phyloP scores from a whole-genome alignment of 2,329 filamentous ascomycete genomes.

The Nemania abortiva region DNA sequence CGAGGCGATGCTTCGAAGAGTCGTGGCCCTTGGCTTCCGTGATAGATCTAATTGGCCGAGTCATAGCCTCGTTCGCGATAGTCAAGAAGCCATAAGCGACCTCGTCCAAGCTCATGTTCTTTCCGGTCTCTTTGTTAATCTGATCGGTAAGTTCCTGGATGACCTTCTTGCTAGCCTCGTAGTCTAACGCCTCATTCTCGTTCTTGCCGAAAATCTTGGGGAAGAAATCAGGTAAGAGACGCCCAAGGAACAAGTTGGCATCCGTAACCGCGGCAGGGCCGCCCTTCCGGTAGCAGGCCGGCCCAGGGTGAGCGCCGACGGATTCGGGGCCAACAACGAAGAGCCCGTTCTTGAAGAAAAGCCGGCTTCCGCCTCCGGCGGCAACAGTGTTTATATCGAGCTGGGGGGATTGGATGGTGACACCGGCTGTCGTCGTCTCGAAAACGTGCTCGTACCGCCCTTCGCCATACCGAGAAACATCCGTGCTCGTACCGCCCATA shows the following conservation, averaged over 20 bases:
- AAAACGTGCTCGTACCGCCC: conserved; percentile 94
- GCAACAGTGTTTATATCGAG: conserved; percentile 96
- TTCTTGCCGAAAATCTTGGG: conserved; percentile 95
- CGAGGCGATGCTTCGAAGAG: conserved; percentile 88
- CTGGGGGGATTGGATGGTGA: conserved; percentile 92
- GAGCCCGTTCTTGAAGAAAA: conserved; percentile 90
- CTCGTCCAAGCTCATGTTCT: conserved; percentile 81
- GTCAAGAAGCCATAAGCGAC: conserved; percentile 91
- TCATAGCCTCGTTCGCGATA: conserved; percentile 93
- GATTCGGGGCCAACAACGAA: conserved; percentile 93
- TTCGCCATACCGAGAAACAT: conserved; percentile 87
- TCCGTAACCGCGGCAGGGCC: conserved; percentile 94
- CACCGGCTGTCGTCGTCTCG: conserved; percentile 92
- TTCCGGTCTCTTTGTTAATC: conserved; percentile 81
- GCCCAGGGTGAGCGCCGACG: conserved; percentile 88
- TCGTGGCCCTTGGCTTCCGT: conserved; percentile 95
- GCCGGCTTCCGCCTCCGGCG: conserved; percentile 84
- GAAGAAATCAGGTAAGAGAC: conserved; percentile 90
- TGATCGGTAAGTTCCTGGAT: conserved; percentile 81
- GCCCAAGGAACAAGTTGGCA: conserved; percentile 86
- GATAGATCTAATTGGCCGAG: conserved; percentile 86
- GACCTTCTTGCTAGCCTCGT: conserved; percentile 78
- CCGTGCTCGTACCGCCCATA: conserved; percentile 90
- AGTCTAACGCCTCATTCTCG: conserved; percentile 84
- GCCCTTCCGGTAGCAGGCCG: conserved; percentile 90